A percentile compares a stretch with the other conserved stretches of the same genome.
These are phyloP conservation scores for Lachnellula suecica DNA, from an alignment of 2,329 filamentous ascomycete genomes.

Conservation along the genomic window DNA sequence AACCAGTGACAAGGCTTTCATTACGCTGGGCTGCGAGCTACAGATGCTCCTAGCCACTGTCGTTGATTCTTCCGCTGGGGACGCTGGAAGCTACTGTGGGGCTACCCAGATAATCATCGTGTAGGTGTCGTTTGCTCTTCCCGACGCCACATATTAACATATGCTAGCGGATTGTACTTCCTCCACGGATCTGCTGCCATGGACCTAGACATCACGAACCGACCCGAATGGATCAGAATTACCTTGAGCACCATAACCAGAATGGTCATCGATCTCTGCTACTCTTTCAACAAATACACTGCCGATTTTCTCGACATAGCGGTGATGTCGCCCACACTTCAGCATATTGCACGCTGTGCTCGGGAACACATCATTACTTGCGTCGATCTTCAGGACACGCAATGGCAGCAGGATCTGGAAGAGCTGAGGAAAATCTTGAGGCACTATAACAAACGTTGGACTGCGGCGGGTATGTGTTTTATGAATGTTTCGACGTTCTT, in stretches of 20 bases:
- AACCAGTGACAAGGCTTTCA: conserved; percentile 6
- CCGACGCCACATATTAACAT: background rate
- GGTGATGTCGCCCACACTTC: conserved; percentile 10
- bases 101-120: conserved; percentile 19
- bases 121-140: conserved; percentile 7
- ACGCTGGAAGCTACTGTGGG: conserved; percentile 17
- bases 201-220: conserved; percentile 1
- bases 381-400: conserved; percentile 12
- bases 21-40: conserved; percentile 15
- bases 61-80: conserved; percentile 16
- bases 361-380: conserved; percentile 21
- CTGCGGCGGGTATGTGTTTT: conserved; percentile 7
- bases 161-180: conserved; percentile 15
- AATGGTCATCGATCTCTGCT: conserved; percentile 24
- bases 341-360: conserved; percentile 18
- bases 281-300: conserved; percentile 17
- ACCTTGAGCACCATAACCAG: conserved; percentile 19
- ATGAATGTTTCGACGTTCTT: background rate
- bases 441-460: conserved; percentile 18
- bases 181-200: conserved; percentile 14
- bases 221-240: conserved; percentile 6
- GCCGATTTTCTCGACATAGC: conserved; percentile 8
- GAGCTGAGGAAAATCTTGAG: conserved; percentile 16
- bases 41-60: conserved; percentile 15
- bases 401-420: conserved; percentile 21